Percentiles rank a stretch among this genome's conserved stretches.
phyloP scores from a whole-genome alignment of 1,284 basidiomycete genomes.

The Moesziomyces sp. region DNA sequence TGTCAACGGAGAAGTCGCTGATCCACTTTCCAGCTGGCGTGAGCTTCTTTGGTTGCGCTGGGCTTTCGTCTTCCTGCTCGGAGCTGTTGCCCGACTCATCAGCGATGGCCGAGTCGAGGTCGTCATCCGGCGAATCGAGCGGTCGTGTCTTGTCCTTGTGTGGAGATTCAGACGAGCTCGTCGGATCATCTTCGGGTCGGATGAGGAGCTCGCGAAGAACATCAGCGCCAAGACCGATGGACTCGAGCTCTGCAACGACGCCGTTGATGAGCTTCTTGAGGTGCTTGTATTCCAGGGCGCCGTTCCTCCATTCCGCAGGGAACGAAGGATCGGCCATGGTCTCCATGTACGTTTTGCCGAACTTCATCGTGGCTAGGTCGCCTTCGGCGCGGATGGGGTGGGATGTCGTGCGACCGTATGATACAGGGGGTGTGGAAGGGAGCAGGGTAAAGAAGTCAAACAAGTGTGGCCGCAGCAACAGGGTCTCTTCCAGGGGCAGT shows the following conservation, averaged over 20 bases:
- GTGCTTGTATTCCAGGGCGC: slow-evolving; percentile 87
- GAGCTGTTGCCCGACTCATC: slow-evolving; percentile 43
- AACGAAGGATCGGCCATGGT: slow-evolving; percentile 75
- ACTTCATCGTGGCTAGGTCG: slow-evolving; percentile 75
- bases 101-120: slow-evolving; percentile 29
- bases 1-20: slow-evolving; percentile 44
- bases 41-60: slow-evolving; percentile 11
- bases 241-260: slow-evolving; percentile 82
- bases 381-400: slow-evolving; percentile 9
- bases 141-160: slow-evolving; percentile 13
- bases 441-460: not conserved
- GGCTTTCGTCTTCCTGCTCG: slow-evolving; percentile 16
- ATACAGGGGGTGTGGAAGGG: not conserved
- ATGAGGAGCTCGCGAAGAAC: slow-evolving; percentile 72
- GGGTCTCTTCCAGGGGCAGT: too few species aligned
- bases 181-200: slow-evolving; percentile 33
- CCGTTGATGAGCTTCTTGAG: slow-evolving; percentile 93
- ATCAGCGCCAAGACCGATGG: slow-evolving; percentile 78
- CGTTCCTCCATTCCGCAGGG: slow-evolving; percentile 78
- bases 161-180: not conserved
- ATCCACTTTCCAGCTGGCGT: slow-evolving; percentile 46
- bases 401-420: not conserved
- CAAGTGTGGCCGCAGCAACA: too few species aligned
- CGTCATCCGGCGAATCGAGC: slow-evolving; percentile 12
- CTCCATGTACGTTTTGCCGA: slow-evolving; percentile 80